Evolutionary conservation across 225 moss, liverwort and hornwort species (phyloP), one percentile per base, ranked within the genome.

Genomic region (Asterella californica): DNA sequence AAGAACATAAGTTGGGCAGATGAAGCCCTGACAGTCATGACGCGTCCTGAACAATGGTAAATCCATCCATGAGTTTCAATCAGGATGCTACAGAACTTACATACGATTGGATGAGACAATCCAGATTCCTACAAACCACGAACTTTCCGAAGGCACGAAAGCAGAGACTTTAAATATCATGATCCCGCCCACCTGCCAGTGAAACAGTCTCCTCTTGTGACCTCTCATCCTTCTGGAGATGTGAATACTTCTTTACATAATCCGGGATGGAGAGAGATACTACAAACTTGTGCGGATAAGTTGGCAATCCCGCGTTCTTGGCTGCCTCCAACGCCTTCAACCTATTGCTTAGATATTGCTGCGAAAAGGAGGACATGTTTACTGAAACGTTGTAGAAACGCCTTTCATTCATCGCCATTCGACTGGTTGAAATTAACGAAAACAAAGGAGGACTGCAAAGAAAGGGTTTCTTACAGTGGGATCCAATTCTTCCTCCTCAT

Each of bases 261-360:
- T 89, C 82, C 0, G 93, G 89, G 77, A 97, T 48, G 7, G 87
- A 88, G 32, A 88, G 78, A 8, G 86, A 84, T 10, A 87, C 81
- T 0, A 84, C 55, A 74, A 97, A 94, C 85, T 97, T 97, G 87
- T 97, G 96, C 6, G 96, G 96, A 78, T 97, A 97, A 0, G 92
- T 90, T 27, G 94, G 93, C 55, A 67, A 78, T 19, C 83, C 75
- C 49, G 90, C 89, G 64, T 76, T 86, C 91, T 97, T 97, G 52
- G 90, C 83, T 33, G 83, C 81, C 36, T 90, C 90, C 79, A 97
- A 74, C 12, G 70, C 82, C 70, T 90, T 90, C 83, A 92, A 59
- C 37, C 94, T 83, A 78, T 97, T 97, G 78, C 74, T 87, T 0
- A 90, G 85, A 77, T 94, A 94, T 85, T 94, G 93, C 90, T 90